A percentile compares a stretch with the other conserved stretches of the same genome.
These are phyloP conservation scores for Pythium plurisporium DNA, from an alignment of 352 stramenopile genomes.

Conservation along the genomic window DNA sequence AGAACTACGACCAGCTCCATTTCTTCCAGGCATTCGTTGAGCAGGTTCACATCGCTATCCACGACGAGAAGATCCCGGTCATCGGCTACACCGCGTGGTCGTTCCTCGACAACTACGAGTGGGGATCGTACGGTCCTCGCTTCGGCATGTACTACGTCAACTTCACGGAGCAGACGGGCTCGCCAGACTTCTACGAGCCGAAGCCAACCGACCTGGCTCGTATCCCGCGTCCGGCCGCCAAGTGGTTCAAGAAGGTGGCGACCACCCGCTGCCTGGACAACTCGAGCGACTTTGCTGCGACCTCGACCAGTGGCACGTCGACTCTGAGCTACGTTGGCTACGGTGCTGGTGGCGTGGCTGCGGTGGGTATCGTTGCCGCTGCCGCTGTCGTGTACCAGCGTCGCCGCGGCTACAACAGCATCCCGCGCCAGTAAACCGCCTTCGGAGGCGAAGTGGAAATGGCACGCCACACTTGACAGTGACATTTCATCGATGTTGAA, in stretches of 20 bases:
- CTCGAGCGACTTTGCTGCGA: background rate
- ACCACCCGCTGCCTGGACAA: conserved; percentile 54
- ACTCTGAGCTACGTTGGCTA: no score
- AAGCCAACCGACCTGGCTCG: conserved; percentile 28
- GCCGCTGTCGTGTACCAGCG: background rate
- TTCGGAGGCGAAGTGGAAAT: no score
- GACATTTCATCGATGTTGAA: no score
- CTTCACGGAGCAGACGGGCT: conserved; percentile 32
- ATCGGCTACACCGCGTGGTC: conserved; percentile 92
- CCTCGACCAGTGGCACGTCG: no score
- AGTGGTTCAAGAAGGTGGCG: conserved; percentile 52
- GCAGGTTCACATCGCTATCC: conserved; percentile 55
- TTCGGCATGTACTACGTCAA: conserved; percentile 73
- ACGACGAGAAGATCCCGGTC: conserved; percentile 63
- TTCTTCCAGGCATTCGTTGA: conserved; percentile 46
- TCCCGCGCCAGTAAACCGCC: no score
- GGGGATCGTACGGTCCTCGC: conserved; percentile 66
- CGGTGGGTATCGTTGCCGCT: background rate
- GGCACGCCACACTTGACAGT: no score
- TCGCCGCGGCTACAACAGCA: no score
- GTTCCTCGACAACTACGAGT: conserved; percentile 95
- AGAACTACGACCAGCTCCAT: conserved; percentile 58
- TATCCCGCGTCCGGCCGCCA: conserved; percentile 43
- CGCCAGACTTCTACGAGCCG: conserved; percentile 28
- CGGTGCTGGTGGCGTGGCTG: background rate